Evolutionary conservation across 306 rosid species (phyloP), one percentile per base, ranked within the genome.

Genomic region (Vigna mungo): DNA sequence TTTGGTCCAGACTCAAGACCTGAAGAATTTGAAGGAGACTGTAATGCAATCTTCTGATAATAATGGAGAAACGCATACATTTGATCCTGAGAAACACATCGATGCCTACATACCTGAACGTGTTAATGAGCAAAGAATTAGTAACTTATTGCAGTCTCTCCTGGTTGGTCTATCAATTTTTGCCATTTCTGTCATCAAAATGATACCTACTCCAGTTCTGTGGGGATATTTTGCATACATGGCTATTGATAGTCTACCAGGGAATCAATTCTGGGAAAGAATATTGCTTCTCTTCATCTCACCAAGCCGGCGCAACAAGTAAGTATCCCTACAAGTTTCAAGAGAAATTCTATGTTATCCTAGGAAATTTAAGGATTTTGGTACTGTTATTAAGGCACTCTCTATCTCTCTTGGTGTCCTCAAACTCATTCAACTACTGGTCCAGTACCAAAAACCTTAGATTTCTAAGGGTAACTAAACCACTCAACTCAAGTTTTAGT

Each of bases 171-270:
- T 80, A 56, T 74, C 91, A 65, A 75, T 90, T 13, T 84, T 79
- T 55, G 80, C 87, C n/a, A 64, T 88, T 74, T 78, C 89, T 43
- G 61, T 68, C 48, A 88, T 92, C 36, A 90, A 79, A 82, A 90
- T 75, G 82, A 88, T 92, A 60, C 97, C 97, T 4, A 89, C 94
- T 13, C 89, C 94, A 21, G 94, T 92, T 82, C 87, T 92, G 2
- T 92, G 97, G 97, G 95, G 97, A 77, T 92, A 90, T 41, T 92
- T 92, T 20, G 91, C 97, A 4, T 92, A 80, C 81, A 92, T 92
- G 97, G 97, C 97, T 37, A 88, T 90, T 58, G 97, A 90, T 78
- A 92, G 95, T 78, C 97, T 92, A 21, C 93, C 95, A 0, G 95
- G 97, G 37, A 92, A 90, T 81, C 95, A 92, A 64, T 90, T 92